A percentile compares a stretch with the other conserved stretches of the same genome.
Evolutionary conservation across 495 filamentous ascomycete genomes (phyloP).

Genomic region (Podospora appendiculata): DNA sequence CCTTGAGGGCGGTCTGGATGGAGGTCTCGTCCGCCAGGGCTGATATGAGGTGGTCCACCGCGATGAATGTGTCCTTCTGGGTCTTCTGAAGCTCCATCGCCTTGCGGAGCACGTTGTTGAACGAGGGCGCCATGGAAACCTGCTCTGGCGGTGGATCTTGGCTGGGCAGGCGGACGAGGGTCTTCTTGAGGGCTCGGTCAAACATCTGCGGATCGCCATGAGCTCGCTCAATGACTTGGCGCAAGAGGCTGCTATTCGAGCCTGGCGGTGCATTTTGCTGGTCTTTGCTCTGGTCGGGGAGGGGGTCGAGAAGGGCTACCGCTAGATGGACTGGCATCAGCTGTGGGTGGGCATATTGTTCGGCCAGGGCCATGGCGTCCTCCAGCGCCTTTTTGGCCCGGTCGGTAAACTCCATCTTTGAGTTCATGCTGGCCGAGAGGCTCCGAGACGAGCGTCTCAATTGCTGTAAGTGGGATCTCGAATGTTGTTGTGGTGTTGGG

Average conservation of each 20-base stretch:
- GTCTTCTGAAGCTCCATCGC: slow-evolving; percentile 90
- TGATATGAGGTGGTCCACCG: slow-evolving; percentile 87
- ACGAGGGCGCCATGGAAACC: slow-evolving; percentile 68
- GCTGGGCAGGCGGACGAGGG: slow-evolving; percentile 78
- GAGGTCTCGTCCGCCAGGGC: slow-evolving; percentile 69
- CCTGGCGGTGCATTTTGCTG: slow-evolving; percentile 56
- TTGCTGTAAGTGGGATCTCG: background rate
- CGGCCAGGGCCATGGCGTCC: slow-evolving; percentile 74
- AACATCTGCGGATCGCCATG: slow-evolving; percentile 86
- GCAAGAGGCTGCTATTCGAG: slow-evolving; percentile 69
- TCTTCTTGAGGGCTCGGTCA: slow-evolving; percentile 84
- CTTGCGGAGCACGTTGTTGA: slow-evolving; percentile 71
- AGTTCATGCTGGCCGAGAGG: slow-evolving; percentile 32
- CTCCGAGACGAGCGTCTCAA: slow-evolving; percentile 15
- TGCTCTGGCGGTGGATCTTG: slow-evolving; percentile 91
- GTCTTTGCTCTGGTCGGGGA: slow-evolving; percentile 66
- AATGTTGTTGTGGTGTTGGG: background rate
- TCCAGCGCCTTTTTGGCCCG: slow-evolving; percentile 78
- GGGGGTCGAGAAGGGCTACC: slow-evolving; percentile 78
- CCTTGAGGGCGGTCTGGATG: slow-evolving; percentile 66
- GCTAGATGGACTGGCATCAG: slow-evolving; percentile 83
- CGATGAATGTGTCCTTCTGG: slow-evolving; percentile 90
- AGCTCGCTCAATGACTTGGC: slow-evolving; percentile 88
- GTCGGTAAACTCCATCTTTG: slow-evolving; percentile 81
- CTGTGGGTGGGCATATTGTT: slow-evolving; percentile 85